These are phyloP conservation scores for Peniophora sp. DNA, from an alignment of 1,284 basidiomycete genomes.

Conservation along the genomic window DNA sequence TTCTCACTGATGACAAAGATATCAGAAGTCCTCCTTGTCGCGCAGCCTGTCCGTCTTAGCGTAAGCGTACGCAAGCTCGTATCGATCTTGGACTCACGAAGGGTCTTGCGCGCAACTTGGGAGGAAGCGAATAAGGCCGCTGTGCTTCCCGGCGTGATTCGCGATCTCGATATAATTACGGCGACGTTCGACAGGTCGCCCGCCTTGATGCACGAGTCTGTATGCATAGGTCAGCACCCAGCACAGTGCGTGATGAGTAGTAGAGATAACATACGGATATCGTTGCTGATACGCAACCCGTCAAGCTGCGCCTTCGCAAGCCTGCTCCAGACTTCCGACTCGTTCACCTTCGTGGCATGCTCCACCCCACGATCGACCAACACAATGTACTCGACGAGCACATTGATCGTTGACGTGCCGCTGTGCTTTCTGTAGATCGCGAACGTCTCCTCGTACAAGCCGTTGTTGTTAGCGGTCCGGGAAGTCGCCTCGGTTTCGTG, in stretches of 20 bases:
- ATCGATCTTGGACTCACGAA: conserved; percentile 97
- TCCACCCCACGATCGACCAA: conserved; percentile 96
- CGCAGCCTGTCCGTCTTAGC: conserved; percentile 95
- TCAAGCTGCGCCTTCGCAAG: conserved; percentile 99
- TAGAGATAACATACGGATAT: conserved; percentile 65
- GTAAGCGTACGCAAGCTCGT: conserved; percentile 94
- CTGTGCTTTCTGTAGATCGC: conserved; percentile 94
- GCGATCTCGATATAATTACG: conserved; percentile 98
- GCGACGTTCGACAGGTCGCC: conserved; percentile 93
- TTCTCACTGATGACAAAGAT: conserved; percentile 96
- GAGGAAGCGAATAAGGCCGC: conserved; percentile 94
- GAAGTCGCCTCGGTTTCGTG: conserved; percentile 96
- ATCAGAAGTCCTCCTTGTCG: conserved; percentile 99
- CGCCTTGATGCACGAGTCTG: conserved; percentile 98
- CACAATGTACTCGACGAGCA: conserved; percentile 97
- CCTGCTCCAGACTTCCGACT: conserved; percentile 95
- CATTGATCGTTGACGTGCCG: conserved; percentile 94
- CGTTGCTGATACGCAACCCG: conserved; percentile 96
- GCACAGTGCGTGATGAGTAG: neutral
- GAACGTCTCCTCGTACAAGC: conserved; percentile 94
- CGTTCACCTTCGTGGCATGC: conserved; percentile 95
- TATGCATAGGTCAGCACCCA: neutral
- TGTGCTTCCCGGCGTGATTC: conserved; percentile 93
- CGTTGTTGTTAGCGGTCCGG: conserved; percentile 94
- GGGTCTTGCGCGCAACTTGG: conserved; percentile 99